phyloP scores from a whole-genome alignment of 345 rosid species.

The Turritis glabra region DNA sequence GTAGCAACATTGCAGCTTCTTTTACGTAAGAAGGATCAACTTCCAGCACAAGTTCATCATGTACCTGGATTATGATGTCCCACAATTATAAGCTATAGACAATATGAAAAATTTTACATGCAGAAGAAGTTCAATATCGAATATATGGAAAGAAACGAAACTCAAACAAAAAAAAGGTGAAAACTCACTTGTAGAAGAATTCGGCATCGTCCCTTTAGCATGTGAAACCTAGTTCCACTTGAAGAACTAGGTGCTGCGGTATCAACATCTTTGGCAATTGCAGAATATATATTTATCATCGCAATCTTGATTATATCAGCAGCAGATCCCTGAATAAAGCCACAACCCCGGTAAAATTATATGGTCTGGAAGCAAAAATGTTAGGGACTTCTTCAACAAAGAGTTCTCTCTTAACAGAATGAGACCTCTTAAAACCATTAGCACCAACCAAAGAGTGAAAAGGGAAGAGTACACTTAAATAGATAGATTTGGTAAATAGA shows the following conservation, averaged over 20 bases:
- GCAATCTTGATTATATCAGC: constrained; percentile 97
- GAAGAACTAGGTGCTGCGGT: constrained; percentile 45
- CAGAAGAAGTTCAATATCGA: neutral
- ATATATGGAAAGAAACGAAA: constrained; percentile 1
- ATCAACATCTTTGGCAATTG: constrained; percentile 54
- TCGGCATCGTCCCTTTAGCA: constrained; percentile 75
- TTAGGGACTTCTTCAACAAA: neutral
- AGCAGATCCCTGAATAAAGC: constrained; percentile 77
- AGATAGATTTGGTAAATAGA: neutral
- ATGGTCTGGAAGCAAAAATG: constrained; percentile 11
- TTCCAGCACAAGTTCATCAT: constrained; percentile 92
- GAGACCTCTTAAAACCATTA: neutral
- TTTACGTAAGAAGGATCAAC: constrained; percentile 67
- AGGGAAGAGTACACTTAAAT: neutral
- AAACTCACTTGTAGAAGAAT: constrained; percentile 78
- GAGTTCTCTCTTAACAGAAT: neutral
- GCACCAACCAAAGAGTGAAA: constrained; percentile 3
- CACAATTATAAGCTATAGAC: neutral
- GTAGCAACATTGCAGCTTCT: constrained; percentile 73
- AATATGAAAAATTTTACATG: neutral
- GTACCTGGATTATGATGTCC: constrained; percentile 54
- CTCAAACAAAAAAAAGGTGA: neutral
- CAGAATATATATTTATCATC: constrained; percentile 71
- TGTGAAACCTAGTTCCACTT: constrained; percentile 50
- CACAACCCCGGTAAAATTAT: constrained; percentile 13